Evolutionary conservation across 306 rosid genomes (phyloP).

Genomic region (Quercus agrifolia): DNA sequence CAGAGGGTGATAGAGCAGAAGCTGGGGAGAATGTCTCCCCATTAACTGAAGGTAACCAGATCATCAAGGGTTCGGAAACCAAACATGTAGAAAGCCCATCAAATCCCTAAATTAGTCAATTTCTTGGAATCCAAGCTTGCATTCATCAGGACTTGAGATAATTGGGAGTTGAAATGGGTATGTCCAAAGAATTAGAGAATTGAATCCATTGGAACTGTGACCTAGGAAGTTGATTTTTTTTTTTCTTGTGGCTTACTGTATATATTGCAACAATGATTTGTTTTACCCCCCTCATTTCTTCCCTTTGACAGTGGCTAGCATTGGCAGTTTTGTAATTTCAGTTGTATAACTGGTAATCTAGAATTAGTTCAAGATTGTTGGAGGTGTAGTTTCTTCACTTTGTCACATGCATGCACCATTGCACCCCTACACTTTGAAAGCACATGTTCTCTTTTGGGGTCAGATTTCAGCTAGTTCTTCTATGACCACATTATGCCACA

Average conservation of each 20-base stretch:
- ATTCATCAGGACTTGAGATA: neutral
- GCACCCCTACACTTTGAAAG: neutral
- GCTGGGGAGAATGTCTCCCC: slow-evolving; percentile 36
- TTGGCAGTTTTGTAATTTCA: slow-evolving; percentile 21
- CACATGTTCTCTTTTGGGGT: neutral
- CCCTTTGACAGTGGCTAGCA: slow-evolving; percentile 22
- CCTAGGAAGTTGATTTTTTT: slow-evolving; percentile 20
- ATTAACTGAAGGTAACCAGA: slow-evolving; percentile 33
- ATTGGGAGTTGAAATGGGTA: slow-evolving; percentile 16
- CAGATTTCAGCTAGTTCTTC: no score
- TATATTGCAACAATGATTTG: slow-evolving; percentile 31
- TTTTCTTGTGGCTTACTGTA: slow-evolving; percentile 33
- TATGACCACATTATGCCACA: no score
- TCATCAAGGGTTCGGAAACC: slow-evolving; percentile 48
- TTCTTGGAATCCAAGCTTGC: slow-evolving; percentile 7
- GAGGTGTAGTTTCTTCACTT: neutral
- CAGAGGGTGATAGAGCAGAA: slow-evolving; percentile 46
- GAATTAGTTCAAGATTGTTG: neutral
- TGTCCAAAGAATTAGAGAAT: slow-evolving; percentile 15
- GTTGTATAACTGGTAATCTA: neutral
- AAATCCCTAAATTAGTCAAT: slow-evolving; percentile 39
- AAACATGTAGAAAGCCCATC: slow-evolving; percentile 85
- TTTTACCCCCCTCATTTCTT: slow-evolving; percentile 7
- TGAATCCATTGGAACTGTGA: slow-evolving; percentile 16
- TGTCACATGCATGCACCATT: neutral